phyloP scores from a whole-genome alignment of 352 stramenopile genomes.

The Globisporangium rhizosaccharum region DNA sequence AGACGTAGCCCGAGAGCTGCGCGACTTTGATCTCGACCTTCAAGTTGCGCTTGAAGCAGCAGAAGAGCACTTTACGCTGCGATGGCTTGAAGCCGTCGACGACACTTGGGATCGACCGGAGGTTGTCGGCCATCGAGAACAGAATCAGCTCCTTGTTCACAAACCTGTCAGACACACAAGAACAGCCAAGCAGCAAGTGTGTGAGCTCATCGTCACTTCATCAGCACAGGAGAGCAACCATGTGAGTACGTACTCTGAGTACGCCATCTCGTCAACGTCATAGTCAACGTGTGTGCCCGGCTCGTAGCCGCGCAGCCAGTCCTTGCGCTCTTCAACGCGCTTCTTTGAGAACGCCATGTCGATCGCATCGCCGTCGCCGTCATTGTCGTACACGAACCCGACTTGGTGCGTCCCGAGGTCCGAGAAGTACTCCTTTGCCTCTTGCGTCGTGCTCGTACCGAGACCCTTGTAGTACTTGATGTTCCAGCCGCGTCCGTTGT shows the following conservation, averaged over 20 bases:
- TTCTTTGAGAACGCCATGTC: conserved; percentile 98
- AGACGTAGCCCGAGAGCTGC: conserved; percentile 95
- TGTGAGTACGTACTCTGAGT: conserved; percentile 79
- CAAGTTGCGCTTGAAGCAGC: conserved; percentile 98
- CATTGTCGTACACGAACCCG: conserved; percentile 91
- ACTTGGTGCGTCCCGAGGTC: conserved; percentile 93
- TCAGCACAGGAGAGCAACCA: neutral
- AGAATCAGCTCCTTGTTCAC: conserved; percentile 99
- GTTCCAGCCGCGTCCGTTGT: conserved; percentile 90
- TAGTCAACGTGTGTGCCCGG: conserved; percentile 90
- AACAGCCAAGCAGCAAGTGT: neutral
- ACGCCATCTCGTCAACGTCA: conserved; percentile 88
- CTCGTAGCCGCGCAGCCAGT: conserved; percentile 92
- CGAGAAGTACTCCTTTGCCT: conserved; percentile 98
- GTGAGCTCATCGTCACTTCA: conserved; percentile 1
- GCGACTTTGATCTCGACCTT: conserved; percentile 92
- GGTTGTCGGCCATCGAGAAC: conserved; percentile 97
- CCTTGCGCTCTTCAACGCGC: conserved; percentile 92
- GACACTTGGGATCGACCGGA: conserved; percentile 93
- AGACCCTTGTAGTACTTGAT: conserved; percentile 99
- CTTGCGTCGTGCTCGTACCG: conserved; percentile 94
- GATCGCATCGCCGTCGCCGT: conserved; percentile 86
- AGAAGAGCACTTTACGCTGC: conserved; percentile 97
- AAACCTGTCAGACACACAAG: conserved; percentile 63
- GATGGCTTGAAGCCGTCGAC: conserved; percentile 99